Evolutionary conservation across 345 rosid genomes (phyloP), one percentile per base, ranked within the genome.

Genomic region (Nasturtium officinale): DNA sequence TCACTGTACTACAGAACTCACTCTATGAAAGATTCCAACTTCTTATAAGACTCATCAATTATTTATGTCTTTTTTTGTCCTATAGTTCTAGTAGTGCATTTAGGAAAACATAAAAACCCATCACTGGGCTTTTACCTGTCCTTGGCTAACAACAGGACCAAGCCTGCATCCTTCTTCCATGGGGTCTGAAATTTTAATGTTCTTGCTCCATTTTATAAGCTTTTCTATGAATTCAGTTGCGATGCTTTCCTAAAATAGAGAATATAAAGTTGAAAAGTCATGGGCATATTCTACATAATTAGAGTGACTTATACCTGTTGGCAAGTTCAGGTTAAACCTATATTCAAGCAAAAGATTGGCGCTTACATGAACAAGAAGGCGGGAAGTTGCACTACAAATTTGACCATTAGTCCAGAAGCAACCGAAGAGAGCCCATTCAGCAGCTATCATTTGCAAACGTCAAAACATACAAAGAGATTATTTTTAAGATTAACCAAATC

Each of bases 371-470:
- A 94, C 88, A 72, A 91, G 78, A 67, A 94, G 91, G 13, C 98
- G 95, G 46, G 98, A 94, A 77, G 98, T 94, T 73, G 98, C 98
- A 80, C 97, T 89, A 75, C 98, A 91, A 66, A 94, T 94, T 79
- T 94, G 97, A 60, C 98, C 97, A 81, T 89, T 91, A 70, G 96
- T 94, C 89, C 96, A 89, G 78, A 94, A 94, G 93, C 97, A 91
- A 67, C 97, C 97, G 70, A 94, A 89, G 42, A 79, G 68, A 56
- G 88, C 85, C 87, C 98, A 94, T 61, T 94, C 97, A 77, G 85
- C 96, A 81, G 96, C 97, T 94, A 79, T 71, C 63, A 67, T 64
- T 25, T 30, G 57, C 61, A 58, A 35, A 45, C 18, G 69, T 38
- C 30, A 71, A 55, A 77, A 75, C 45, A 76, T 21, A 42, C 12